Evolutionary conservation across 805 yeast species (phyloP).

Genomic region (Ogataea ramenticola): DNA sequence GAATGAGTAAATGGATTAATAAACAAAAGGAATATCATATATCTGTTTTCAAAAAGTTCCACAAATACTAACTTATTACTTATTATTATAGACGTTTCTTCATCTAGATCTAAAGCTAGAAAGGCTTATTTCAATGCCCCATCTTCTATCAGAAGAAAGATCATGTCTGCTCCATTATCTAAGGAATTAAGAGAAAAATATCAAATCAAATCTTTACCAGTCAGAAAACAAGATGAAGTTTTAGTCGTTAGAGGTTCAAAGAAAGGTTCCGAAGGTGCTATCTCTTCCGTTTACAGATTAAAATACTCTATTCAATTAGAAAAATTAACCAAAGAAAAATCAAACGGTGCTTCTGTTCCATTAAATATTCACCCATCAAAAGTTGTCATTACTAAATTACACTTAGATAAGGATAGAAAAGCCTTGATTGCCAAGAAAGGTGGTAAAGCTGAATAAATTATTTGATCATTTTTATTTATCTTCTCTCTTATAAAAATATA

Average conservation of each 20-base stretch:
- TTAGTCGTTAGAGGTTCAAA: slow-evolving; percentile 96
- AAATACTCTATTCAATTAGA: slow-evolving; percentile 95
- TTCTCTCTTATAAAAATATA: not conserved
- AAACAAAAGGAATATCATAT: not conserved
- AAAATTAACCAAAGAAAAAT: slow-evolving; percentile 95
- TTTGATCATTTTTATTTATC: not conserved
- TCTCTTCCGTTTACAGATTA: slow-evolving; percentile 97
- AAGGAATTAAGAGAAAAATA: slow-evolving; percentile 98
- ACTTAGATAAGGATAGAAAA: slow-evolving; percentile 98
- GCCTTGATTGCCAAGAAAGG: slow-evolving; percentile 96
- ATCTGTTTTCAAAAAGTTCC: not conserved
- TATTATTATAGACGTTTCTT: slow-evolving; percentile 75
- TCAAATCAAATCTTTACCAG: slow-evolving; percentile 92
- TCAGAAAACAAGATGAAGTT: slow-evolving; percentile 97
- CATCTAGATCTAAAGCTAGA: slow-evolving; percentile 99
- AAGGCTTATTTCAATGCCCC: slow-evolving; percentile 99
- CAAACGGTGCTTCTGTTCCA: slow-evolving; percentile 96
- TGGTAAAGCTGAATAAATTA: slow-evolving; percentile 84
- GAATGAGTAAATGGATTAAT: not conserved
- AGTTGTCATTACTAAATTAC: slow-evolving; percentile 97
- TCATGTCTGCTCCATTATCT: slow-evolving; percentile 97
- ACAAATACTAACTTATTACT: not conserved
- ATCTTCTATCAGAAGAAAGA: slow-evolving; percentile 87
- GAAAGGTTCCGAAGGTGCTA: slow-evolving; percentile 99
- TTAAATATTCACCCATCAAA: slow-evolving; percentile 97